A percentile compares a stretch with the other conserved stretches of the same genome.
These are phyloP conservation scores for Pinus tabuliformis DNA, from an alignment of 75 land plant species.

Conservation along the genomic window DNA sequence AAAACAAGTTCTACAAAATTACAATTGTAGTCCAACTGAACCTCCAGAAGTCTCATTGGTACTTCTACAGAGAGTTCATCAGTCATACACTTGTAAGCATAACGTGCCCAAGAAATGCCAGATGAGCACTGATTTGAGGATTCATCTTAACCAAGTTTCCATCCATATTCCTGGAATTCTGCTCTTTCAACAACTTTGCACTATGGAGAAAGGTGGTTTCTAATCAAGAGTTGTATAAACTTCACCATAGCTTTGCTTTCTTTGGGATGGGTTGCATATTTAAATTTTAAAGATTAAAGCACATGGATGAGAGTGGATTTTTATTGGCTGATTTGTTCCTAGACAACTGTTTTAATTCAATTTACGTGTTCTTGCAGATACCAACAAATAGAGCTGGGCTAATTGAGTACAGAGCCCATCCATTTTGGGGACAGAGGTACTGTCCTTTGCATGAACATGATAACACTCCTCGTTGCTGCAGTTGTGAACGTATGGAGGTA, in stretches of 20 bases:
- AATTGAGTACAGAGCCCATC: slow-evolving; percentile 57
- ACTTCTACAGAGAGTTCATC: too few relatives aligned
- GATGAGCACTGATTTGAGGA: background rate
- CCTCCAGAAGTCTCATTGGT: too few relatives aligned
- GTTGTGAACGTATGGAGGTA: slow-evolving; percentile 60
- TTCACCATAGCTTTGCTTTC: background rate
- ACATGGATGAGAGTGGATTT: background rate
- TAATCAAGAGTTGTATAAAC: background rate
- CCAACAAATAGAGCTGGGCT: slow-evolving; percentile 42
- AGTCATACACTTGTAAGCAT: too few relatives aligned
- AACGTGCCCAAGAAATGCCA: too few relatives aligned
- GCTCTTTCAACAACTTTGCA: background rate
- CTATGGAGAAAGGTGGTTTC: background rate
- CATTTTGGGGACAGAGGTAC: slow-evolving; percentile 55
- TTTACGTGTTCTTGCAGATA: slow-evolving; percentile 21
- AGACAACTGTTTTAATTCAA: background rate
- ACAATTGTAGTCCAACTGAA: too few relatives aligned
- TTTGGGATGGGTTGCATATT: slow-evolving; percentile 1
- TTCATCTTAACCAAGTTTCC: background rate
- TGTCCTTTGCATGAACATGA: slow-evolving; percentile 47
- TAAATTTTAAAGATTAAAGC: background rate
- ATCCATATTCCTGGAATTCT: background rate
- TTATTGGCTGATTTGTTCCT: background rate
- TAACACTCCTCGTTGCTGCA: slow-evolving; percentile 48
- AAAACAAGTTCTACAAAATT: too few relatives aligned